These are phyloP conservation scores for Physocladia obscura DNA, from an alignment of 192 early-diverging fungal genomes.

Conservation along the genomic window DNA sequence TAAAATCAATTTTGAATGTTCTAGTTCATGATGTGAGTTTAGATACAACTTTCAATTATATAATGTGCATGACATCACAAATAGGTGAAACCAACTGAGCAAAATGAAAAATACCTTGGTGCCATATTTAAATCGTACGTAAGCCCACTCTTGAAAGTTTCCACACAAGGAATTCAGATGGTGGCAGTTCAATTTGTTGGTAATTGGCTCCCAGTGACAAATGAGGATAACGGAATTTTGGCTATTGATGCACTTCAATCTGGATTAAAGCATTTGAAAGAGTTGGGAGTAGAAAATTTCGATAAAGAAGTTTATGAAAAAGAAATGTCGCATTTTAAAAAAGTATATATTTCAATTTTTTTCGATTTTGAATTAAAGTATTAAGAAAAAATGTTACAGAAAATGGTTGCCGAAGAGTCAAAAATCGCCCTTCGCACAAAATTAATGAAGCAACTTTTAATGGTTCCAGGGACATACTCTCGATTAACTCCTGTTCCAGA, in stretches of 20 bases:
- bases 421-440: constrained; percentile 51
- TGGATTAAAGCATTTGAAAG: constrained; percentile 40
- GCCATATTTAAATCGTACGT: constrained; percentile 53
- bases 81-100: constrained; percentile 45
- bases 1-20: constrained; percentile 39
- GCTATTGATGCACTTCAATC: constrained; percentile 45
- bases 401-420: constrained; percentile 41
- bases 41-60: not conserved
- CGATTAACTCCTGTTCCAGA: constrained; percentile 46
- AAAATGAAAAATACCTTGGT: constrained; percentile 56
- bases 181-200: constrained; percentile 56
- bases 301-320: constrained; percentile 31
- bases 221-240: constrained; percentile 49
- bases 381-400: constrained; percentile 13
- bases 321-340: constrained; percentile 32
- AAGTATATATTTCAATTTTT: constrained; percentile 19
- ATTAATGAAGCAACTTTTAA: constrained; percentile 44
- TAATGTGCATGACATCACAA: constrained; percentile 5
- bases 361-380: not conserved
- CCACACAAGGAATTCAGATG: constrained; percentile 41
- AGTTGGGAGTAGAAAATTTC: constrained; percentile 38
- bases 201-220: constrained; percentile 56
- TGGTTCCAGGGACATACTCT: constrained; percentile 50
- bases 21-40: constrained; percentile 43
- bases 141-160: constrained; percentile 45